Conservation (phyloP, 345 rosid genomes). For the Erodium maritimum region DNA sequence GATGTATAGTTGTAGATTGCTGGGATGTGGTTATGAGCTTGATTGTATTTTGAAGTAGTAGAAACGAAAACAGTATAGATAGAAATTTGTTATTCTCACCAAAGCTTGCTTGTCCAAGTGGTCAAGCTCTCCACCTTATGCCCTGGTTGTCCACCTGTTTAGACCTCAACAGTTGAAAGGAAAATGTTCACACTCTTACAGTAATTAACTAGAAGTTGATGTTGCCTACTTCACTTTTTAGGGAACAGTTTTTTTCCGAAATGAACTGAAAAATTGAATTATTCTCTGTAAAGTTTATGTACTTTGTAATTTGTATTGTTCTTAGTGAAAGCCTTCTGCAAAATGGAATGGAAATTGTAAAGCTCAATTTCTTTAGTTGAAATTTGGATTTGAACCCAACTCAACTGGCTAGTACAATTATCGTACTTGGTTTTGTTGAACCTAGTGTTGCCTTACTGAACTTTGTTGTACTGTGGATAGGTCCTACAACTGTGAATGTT, state of each 20-base stretch:
- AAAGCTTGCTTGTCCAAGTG: too few species aligned
- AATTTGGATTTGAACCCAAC: neutral
- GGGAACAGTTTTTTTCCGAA: too few species aligned
- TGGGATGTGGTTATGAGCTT: neutral
- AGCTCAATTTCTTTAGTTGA: neutral
- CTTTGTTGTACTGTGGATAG: slow-evolving; percentile 23
- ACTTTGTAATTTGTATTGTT: neutral
- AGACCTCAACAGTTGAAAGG: neutral
- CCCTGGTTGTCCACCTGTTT: neutral
- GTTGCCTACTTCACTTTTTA: neutral
- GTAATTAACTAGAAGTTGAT: neutral
- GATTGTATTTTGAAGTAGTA: neutral
- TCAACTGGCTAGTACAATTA: neutral
- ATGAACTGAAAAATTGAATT: neutral
- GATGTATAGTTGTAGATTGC: neutral
- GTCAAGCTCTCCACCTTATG: too few species aligned
- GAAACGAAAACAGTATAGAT: too few species aligned
- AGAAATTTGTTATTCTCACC: neutral
- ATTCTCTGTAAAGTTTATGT: neutral
- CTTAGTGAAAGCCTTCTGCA: too few species aligned
- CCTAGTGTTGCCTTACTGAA: neutral
- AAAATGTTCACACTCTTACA: neutral
- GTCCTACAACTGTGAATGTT: slow-evolving; percentile 84
- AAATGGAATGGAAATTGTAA: neutral
- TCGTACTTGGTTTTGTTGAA: too few species aligned